Evolutionary conservation across 257 asterid genomes (phyloP).

Genomic region (Solanum medicagineum): DNA sequence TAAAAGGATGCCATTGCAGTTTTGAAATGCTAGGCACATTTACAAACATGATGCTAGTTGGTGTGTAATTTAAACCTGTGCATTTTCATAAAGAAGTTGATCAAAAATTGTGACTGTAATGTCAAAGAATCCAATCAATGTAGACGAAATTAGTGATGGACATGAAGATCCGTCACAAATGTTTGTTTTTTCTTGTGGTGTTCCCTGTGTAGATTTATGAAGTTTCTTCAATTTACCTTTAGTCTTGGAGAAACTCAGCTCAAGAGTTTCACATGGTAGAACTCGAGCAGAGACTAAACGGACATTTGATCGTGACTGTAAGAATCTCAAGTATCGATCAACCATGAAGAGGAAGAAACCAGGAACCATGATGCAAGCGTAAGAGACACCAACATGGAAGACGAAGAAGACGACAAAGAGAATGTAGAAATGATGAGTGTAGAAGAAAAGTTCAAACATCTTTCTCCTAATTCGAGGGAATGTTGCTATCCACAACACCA

Average conservation of each 20-base stretch:
- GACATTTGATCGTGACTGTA: slow-evolving; percentile 53
- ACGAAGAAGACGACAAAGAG: slow-evolving; percentile 61
- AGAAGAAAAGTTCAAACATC: slow-evolving; percentile 72
- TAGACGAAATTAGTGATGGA: background rate
- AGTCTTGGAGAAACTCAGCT: slow-evolving; percentile 64
- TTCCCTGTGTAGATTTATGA: background rate
- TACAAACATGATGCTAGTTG: slow-evolving; percentile 71
- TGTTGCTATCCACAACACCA: slow-evolving; percentile 58
- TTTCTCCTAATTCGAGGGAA: slow-evolving; percentile 57
- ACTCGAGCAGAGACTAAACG: slow-evolving; percentile 50
- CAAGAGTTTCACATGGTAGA: slow-evolving; percentile 47
- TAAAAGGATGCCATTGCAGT: slow-evolving; percentile 94
- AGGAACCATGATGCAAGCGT: slow-evolving; percentile 52
- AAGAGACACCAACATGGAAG: slow-evolving; percentile 55
- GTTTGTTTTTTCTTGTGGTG: background rate
- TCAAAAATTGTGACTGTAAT: background rate
- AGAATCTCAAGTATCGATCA: slow-evolving; percentile 62
- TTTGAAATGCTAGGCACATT: slow-evolving; percentile 67
- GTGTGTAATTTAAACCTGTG: slow-evolving; percentile 43
- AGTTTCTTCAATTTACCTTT: slow-evolving; percentile 17
- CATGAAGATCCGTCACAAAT: background rate
- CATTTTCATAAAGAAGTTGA: background rate
- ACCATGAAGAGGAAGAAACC: slow-evolving; percentile 78
- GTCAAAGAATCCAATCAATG: too few relatives aligned
- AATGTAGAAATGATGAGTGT: slow-evolving; percentile 68